These are phyloP conservation scores for Selaginella moellendorffii DNA, from an alignment of 75 land plant genomes.

Conservation along the genomic window DNA sequence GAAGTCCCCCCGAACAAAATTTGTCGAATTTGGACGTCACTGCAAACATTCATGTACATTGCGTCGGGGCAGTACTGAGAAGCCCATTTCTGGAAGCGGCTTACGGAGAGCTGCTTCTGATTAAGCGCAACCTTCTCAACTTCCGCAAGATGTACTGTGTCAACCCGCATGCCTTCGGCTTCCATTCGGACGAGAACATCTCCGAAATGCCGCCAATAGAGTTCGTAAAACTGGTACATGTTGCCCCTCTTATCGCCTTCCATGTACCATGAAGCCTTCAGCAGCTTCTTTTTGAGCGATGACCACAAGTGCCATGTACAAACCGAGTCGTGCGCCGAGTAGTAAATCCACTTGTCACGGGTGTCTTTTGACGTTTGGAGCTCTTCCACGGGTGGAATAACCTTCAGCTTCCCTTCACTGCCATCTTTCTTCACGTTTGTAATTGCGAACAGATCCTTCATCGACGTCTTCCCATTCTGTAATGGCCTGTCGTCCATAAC, in stretches of 20 bases:
- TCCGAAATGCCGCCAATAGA: constrained; percentile 85
- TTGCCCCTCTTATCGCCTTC: constrained; percentile 16
- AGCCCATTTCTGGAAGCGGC: constrained; percentile 69
- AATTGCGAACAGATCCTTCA: constrained; percentile 75
- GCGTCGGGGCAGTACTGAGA: constrained; percentile 66
- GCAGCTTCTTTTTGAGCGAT: constrained; percentile 41
- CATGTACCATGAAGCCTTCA: constrained; percentile 31
- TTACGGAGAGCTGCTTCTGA: constrained; percentile 57
- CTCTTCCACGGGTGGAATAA: constrained; percentile 65
- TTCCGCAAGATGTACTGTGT: constrained; percentile 54
- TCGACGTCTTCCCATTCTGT: constrained; percentile 52
- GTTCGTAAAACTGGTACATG: constrained; percentile 76
- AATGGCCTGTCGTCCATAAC: constrained; percentile 40
- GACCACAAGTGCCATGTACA: constrained; percentile 61
- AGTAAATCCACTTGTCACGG: constrained; percentile 61
- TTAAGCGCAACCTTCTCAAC: constrained; percentile 64
- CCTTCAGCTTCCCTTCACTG: constrained; percentile 48
- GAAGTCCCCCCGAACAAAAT: constrained; percentile 59
- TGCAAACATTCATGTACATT: constrained; percentile 72
- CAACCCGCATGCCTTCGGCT: constrained; percentile 80
- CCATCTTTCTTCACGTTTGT: constrained; percentile 76
- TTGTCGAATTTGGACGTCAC: constrained; percentile 89
- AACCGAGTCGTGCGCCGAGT: constrained; percentile 73
- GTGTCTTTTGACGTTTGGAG: constrained; percentile 46
- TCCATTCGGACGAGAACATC: constrained; percentile 69